A percentile compares a stretch with the other conserved stretches of the same genome.
These are phyloP conservation scores for Apophysomyces elegans DNA, from an alignment of 371 early-diverging fungal genomes.

Conservation along the genomic window DNA sequence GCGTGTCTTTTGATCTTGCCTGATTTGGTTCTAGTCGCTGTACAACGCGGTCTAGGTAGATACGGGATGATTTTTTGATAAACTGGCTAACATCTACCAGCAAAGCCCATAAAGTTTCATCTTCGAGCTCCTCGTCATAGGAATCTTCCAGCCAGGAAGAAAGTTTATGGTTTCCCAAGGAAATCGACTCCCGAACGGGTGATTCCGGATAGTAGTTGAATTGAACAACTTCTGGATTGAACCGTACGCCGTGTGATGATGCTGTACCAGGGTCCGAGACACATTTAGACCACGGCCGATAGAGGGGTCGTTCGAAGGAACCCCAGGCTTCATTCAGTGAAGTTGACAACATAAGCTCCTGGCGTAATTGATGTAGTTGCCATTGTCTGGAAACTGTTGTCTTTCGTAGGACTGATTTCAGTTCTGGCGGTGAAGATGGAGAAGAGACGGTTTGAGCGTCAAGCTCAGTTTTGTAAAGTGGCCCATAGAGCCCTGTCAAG, in stretches of 20 bases:
- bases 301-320: conserved; percentile 1
- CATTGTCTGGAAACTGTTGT: not conserved
- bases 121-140: conserved; percentile 12
- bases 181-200: conserved; percentile 21
- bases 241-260: conserved; percentile 18
- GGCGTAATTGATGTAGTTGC: conserved; percentile 1
- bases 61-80: conserved; percentile 3
- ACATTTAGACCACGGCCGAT: conserved; percentile 11
- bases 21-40: conserved; percentile 4
- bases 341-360: not conserved
- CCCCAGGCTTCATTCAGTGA: not conserved
- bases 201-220: conserved; percentile 30
- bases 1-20: conserved; percentile 13
- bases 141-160: conserved; percentile 19
- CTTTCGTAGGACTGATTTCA: not conserved
- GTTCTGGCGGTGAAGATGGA: not conserved
- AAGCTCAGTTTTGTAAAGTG: conserved; percentile 14
- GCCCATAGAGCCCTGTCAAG: conserved; percentile 33
- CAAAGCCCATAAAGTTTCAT: conserved; percentile 18
- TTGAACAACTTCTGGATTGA: conserved; percentile 25
- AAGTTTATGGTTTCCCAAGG: not conserved
- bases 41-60: conserved; percentile 1
- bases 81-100: conserved; percentile 4
- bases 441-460: not conserved
- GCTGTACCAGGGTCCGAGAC: conserved; percentile 10